Evolutionary conservation across 352 stramenopile genomes (phyloP), one percentile per base, ranked within the genome.

Genomic region (Pythium graminicola): DNA sequence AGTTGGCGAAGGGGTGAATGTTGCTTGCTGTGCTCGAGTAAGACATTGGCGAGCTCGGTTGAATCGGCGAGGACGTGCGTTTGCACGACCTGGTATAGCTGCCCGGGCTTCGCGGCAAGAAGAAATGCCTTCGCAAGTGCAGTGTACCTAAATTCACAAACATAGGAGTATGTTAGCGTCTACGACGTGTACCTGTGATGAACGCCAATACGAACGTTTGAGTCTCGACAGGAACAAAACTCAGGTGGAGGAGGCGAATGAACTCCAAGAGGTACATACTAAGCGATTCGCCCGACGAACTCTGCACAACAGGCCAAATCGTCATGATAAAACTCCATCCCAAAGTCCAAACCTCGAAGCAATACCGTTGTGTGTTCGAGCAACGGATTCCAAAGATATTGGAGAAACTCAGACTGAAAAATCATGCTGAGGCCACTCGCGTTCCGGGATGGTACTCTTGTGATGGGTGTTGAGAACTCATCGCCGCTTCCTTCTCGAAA

Each of bases 21-120:
- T n/a, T n/a, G n/a, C n/a, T n/a, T n/a, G n/a, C n/a, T n/a, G n/a
- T n/a, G n/a, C n/a, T 59, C 49, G 14, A 86, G 45, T 32, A 91
- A 64, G 9, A 85, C 44, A 4, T 81, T 64, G 11, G 77, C 80
- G 33, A 91, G 64, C 32, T 73, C 72, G 10, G 64, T 45, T 16
- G 73, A 91, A 47, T 89, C 80, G 27, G 55, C 53, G n/a, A 85
- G 13, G 2, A 79, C 61, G 28, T 81, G 67, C 13, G 78, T 74
- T 27, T 85, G 76, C 13, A 91, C 55, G 11, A 82, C 81, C 48
- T 89, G 76, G 47, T 77, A 86, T 23, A 91, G 57, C 36, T 86
- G 73, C 32, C 65, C 58, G 1, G 69, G 57, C 10, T 83, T 62
- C 13, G 57, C 57, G 11, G 67, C 60, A 35, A 52, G 57, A 49